A percentile compares a stretch with the other conserved stretches of the same genome.
These are phyloP conservation scores for Irpex sp. DNA, from an alignment of 1,284 basidiomycete genomes.

Conservation along the genomic window DNA sequence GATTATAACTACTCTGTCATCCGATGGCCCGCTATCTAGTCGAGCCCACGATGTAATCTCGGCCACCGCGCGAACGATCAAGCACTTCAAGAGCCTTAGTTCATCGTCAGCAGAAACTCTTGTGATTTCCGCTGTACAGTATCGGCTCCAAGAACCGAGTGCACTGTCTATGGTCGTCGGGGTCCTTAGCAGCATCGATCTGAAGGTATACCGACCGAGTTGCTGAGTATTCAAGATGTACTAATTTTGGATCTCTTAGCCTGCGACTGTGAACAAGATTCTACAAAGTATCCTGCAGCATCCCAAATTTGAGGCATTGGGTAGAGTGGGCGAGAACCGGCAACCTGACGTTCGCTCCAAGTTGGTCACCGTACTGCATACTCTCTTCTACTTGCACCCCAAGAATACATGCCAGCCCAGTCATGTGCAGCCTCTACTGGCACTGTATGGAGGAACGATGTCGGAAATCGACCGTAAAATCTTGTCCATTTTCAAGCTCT, in stretches of 20 bases:
- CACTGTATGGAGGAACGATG: constrained; percentile 73
- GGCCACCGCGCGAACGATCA: constrained; percentile 28
- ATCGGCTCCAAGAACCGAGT: constrained; percentile 42
- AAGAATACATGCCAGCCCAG: constrained; percentile 79
- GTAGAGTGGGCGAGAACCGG: constrained; percentile 17
- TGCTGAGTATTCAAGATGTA: neutral
- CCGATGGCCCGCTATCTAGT: neutral
- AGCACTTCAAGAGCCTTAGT: constrained; percentile 37
- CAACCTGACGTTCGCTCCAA: constrained; percentile 32
- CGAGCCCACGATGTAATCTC: neutral
- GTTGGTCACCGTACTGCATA: constrained; percentile 54
- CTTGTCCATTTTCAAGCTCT: constrained; percentile 73
- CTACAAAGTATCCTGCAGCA: constrained; percentile 64
- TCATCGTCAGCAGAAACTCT: constrained; percentile 72
- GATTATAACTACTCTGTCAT: constrained; percentile 1
- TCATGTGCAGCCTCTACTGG: constrained; percentile 73
- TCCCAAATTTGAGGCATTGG: constrained; percentile 47
- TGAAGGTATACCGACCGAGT: constrained; percentile 52
- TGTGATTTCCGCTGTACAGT: constrained; percentile 62
- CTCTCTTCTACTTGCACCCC: constrained; percentile 73
- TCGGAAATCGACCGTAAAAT: constrained; percentile 62
- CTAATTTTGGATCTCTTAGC: constrained; percentile 33
- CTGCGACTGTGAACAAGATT: constrained; percentile 58
- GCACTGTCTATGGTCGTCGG: constrained; percentile 48
- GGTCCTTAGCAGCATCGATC: constrained; percentile 38